These are phyloP conservation scores for Auricularia heimuer DNA, from an alignment of 768 basidiomycete genomes.

Conservation along the genomic window DNA sequence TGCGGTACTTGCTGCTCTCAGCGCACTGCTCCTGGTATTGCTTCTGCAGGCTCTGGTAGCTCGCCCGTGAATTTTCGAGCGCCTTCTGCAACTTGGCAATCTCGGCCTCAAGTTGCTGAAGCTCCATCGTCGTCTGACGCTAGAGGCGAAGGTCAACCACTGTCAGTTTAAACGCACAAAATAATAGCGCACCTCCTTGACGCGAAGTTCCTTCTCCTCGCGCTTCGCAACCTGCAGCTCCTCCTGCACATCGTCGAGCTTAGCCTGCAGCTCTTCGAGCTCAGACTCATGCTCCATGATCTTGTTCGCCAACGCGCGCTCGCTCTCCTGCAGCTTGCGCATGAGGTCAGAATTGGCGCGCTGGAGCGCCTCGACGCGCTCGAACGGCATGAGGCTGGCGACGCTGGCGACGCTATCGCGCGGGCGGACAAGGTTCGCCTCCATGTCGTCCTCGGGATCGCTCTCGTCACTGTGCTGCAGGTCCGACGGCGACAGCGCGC, in stretches of 20 bases:
- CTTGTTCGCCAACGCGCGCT: conserved; percentile 54
- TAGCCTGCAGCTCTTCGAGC: conserved; percentile 66
- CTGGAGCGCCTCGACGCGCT: conserved; percentile 63
- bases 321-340: conserved; percentile 65
- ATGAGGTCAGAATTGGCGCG: conserved; percentile 66
- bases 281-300: conserved; percentile 73
- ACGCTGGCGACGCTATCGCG: conserved; percentile 46
- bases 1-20: conserved; percentile 70
- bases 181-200: conserved; percentile 57
- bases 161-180: not conserved
- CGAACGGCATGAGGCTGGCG: conserved; percentile 36
- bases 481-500: conserved; percentile 41
- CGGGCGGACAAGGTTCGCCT: conserved; percentile 33
- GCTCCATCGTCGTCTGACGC: conserved; percentile 58
- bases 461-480: conserved; percentile 30
- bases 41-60: conserved; percentile 69
- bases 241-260: conserved; percentile 64
- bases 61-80: conserved; percentile 61
- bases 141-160: conserved; percentile 21
- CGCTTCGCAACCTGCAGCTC: conserved; percentile 75
- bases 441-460: conserved; percentile 47
- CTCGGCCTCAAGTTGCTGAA: conserved; percentile 64
- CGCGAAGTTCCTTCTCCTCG: conserved; percentile 86
- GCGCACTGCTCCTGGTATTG: conserved; percentile 87
- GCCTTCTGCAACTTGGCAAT: conserved; percentile 64